Evolutionary conservation across 1,284 basidiomycete genomes (phyloP).

Genomic region (Ganoderma lucidum): DNA sequence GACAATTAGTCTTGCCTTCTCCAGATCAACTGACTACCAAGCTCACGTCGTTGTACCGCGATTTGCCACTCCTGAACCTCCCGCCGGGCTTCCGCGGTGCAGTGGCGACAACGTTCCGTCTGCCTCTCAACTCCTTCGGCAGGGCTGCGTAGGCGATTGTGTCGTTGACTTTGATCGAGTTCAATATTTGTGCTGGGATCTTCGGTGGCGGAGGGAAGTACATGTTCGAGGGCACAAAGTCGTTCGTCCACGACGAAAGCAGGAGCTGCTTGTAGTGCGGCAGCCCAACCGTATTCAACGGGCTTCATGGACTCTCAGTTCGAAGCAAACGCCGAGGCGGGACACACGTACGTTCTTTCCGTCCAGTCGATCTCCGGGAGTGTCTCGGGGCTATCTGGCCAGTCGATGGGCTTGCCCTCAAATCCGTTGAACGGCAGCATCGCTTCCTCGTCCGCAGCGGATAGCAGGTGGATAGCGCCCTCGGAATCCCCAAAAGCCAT

Average conservation of each 20-base stretch:
- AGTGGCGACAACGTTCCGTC: conserved; percentile 77
- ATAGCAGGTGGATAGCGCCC: conserved; percentile 87
- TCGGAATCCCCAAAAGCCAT: conserved; percentile 94
- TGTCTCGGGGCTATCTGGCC: conserved; percentile 81
- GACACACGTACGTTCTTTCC: conserved; percentile 71
- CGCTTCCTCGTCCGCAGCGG: conserved; percentile 74
- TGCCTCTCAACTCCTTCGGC: conserved; percentile 85
- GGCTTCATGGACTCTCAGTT: conserved; percentile 52
- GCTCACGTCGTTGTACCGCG: conserved; percentile 34
- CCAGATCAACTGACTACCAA: too few species aligned
- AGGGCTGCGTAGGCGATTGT: conserved; percentile 88
- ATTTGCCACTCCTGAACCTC: conserved; percentile 88
- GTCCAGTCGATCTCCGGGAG: conserved; percentile 83
- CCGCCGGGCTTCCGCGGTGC: conserved; percentile 58
- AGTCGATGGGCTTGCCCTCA: conserved; percentile 84
- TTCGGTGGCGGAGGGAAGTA: conserved; percentile 72
- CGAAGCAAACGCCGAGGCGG: neutral
- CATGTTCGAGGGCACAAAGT: conserved; percentile 55
- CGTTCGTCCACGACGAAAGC: conserved; percentile 81
- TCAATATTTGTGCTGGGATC: conserved; percentile 82
- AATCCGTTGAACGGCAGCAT: conserved; percentile 87
- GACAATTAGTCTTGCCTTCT: neutral
- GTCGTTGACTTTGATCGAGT: conserved; percentile 86
- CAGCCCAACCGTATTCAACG: conserved; percentile 90
- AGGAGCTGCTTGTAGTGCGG: conserved; percentile 85